These are phyloP conservation scores for Conticribra weissflogii DNA, from an alignment of 108 stramenopile species.

Conservation along the genomic window DNA sequence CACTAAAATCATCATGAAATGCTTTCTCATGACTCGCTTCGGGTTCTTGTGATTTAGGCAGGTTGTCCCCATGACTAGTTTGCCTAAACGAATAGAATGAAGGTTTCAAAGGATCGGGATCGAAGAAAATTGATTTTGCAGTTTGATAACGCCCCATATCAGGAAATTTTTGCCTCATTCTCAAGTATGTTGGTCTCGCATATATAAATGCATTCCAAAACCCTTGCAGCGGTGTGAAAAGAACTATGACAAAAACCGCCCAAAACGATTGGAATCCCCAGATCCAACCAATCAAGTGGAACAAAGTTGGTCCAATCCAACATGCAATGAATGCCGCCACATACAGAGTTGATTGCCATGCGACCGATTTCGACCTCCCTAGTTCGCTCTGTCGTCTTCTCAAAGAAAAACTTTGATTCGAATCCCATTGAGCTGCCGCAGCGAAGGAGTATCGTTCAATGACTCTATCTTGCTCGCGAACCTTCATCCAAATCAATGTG, in stretches of 20 bases:
- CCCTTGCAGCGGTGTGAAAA: conserved; percentile 17
- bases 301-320: conserved; percentile 10
- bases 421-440: background rate
- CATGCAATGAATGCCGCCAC: conserved; percentile 3
- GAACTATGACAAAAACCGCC: conserved; percentile 5
- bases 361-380: background rate
- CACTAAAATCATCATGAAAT: no score
- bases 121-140: background rate
- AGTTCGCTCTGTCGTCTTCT: background rate
- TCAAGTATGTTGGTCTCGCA: background rate
- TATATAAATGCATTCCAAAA: conserved; percentile 12
- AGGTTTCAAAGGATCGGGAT: no score
- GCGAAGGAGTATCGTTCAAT: background rate
- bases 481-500: conserved; percentile 4
- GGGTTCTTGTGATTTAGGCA: no score
- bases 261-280: conserved; percentile 13
- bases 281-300: conserved; percentile 8
- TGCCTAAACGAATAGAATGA: no score
- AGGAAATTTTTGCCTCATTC: background rate
- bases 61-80: no score
- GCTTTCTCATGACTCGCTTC: no score
- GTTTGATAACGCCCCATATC: background rate
- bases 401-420: no score
- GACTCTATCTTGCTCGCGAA: background rate
- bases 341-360: conserved; percentile 11